Percentiles rank a stretch among this genome's conserved stretches.
Evolutionary conservation across 306 rosid species (phyloP).

Genomic region (Begonia loranthoides): DNA sequence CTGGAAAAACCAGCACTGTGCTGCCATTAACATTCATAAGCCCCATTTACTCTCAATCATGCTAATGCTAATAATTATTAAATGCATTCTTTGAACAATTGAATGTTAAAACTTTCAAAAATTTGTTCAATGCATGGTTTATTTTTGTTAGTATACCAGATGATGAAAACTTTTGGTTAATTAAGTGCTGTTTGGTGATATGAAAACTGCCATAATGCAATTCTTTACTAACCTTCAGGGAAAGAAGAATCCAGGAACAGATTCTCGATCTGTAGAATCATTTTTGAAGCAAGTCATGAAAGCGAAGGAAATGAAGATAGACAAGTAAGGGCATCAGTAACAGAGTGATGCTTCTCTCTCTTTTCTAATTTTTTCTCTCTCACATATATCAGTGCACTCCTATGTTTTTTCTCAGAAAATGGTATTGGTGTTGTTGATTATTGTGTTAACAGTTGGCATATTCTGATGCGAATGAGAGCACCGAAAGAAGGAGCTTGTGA

Average conservation of each 20-base stretch:
- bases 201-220: no score
- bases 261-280: conserved; percentile 37
- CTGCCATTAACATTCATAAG: no score
- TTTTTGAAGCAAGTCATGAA: conserved; percentile 57
- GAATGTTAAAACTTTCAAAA: no score
- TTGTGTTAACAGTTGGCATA: conserved; percentile 62
- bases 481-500: conserved; percentile 70
- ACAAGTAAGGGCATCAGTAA: conserved; percentile 36
- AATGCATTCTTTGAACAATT: no score
- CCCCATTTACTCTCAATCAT: no score
- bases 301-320: conserved; percentile 87
- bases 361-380: conserved; percentile 2
- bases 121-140: no score
- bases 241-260: conserved; percentile 92
- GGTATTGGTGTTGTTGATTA: conserved; percentile 15
- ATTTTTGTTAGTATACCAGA: no score
- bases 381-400: not conserved
- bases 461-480: conserved; percentile 83
- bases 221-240: conserved; percentile 32
- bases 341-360: not conserved
- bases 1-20: no score
- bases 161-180: no score
- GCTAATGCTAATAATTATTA: no score
- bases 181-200: no score
- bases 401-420: not conserved